Evolutionary conservation across 2,329 filamentous ascomycete genomes (phyloP), one percentile per base, ranked within the genome.

Genomic region (Monosporascus sp.): DNA sequence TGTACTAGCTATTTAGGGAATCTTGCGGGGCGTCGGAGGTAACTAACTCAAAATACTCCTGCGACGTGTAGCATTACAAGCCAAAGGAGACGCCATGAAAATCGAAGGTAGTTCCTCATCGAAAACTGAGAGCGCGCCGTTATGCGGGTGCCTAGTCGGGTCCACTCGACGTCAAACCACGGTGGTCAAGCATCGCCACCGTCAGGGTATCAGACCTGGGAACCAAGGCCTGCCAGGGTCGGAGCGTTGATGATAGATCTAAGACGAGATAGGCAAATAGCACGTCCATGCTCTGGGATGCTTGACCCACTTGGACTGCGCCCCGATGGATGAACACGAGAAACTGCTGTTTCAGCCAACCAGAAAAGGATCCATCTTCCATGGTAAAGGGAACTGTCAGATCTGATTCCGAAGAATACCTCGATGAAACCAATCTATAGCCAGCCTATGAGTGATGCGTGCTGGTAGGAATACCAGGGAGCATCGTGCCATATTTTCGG

Each of bases 241-340:
- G 9, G 24, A 24, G 24, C 17, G 24, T 46, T 18, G 22, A 25
- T 25, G 24, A 31, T 31, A 46, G 24, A 31, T 46, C 43, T 31
- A 46, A 24, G 37, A 55, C 39, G 36, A 52, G 50, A 50, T 54
- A 58, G 54, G 53, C 39, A 50, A 57, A 48, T 49, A 53, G 57
- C 54, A 60, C 55, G 53, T 60, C 59, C 53, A 50, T 54, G 55
- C 54, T 52, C 45, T 53, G 55, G 58, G 59, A 55, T 57, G 55
- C 54, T 54, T 39, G 61, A 53, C 56, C 62, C 60, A 62, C 62
- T 58, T 58, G 41, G 55, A 56, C 59, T 61, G 57, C 46, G 57
- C 55, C 56, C 70, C 70, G 72, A 70, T 27, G 69, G 69, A 67
- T 69, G 72, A 70, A 74, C 71, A 74, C 72, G 72, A 74, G 72